Percentiles rank a stretch among this genome's conserved stretches.
Conservation (phyloP, 2,329 filamentous ascomycete species). For the Alternaria postmessia region DNA sequence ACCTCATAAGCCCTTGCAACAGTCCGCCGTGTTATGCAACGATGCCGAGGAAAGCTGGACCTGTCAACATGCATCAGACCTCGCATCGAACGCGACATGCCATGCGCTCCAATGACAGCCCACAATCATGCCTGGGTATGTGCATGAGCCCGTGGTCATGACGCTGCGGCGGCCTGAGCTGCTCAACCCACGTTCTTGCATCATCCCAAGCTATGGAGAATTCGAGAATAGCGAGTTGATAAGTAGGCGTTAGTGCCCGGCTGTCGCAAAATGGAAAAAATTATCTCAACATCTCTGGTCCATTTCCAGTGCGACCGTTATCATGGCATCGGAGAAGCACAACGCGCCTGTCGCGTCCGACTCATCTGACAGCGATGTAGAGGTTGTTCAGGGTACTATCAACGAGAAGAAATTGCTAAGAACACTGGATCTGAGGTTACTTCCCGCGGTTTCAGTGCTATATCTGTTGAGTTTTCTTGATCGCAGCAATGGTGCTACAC, state of each 20-base stretch:
- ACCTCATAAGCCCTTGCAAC: slow-evolving; percentile 11
- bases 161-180: slow-evolving; percentile 19
- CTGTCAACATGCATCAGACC: slow-evolving; percentile 9
- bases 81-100: slow-evolving; percentile 8
- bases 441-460: slow-evolving; percentile 54
- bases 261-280: neutral
- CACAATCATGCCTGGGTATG: slow-evolving; percentile 3
- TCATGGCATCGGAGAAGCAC: slow-evolving; percentile 37
- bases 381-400: slow-evolving; percentile 42
- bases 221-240: slow-evolving; percentile 1
- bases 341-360: slow-evolving; percentile 27
- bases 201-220: slow-evolving; percentile 28
- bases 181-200: slow-evolving; percentile 40
- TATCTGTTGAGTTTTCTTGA: slow-evolving; percentile 53
- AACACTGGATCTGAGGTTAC: slow-evolving; percentile 59
- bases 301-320: neutral
- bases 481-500: slow-evolving; percentile 43
- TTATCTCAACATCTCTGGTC: neutral
- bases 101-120: slow-evolving; percentile 29
- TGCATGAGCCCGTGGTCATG: slow-evolving; percentile 12
- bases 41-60: slow-evolving; percentile 8
- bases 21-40: neutral
- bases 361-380: slow-evolving; percentile 39
- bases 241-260: slow-evolving; percentile 4
- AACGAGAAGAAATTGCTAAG: slow-evolving; percentile 67